Conservation (phyloP, 148 eudicot genomes). For the Vaccinium macrocarpon region DNA sequence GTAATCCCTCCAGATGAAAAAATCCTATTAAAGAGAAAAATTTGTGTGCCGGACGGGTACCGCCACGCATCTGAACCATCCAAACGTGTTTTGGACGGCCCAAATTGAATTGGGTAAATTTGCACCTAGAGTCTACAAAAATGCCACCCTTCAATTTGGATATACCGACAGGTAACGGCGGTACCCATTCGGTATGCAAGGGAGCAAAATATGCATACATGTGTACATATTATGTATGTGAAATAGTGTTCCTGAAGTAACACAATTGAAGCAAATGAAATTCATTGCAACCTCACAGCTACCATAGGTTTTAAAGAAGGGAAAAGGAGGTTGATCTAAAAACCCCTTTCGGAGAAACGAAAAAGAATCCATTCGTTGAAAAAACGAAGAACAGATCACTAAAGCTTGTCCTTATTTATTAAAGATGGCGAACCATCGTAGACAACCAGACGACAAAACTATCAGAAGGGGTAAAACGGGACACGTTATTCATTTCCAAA, state of each 20-base stretch:
- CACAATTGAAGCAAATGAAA: background rate
- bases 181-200: too few species aligned
- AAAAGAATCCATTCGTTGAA: background rate
- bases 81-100: too few species aligned
- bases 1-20: too few species aligned
- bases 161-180: too few species aligned
- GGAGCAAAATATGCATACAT: background rate
- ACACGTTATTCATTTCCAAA: slow-evolving; percentile 12
- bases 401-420: slow-evolving; percentile 14
- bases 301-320: background rate
- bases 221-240: background rate
- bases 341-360: background rate
- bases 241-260: background rate
- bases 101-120: too few species aligned
- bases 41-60: too few species aligned
- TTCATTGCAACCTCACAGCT: background rate
- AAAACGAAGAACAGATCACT: background rate
- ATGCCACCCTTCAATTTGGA: too few species aligned
- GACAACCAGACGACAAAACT: background rate
- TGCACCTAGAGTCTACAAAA: too few species aligned
- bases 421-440: background rate
- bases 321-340: background rate
- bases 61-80: too few species aligned
- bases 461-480: slow-evolving; percentile 4
- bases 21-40: too few species aligned